Base-by-base conservation (phyloP, 2,329 filamentous ascomycete species). In the Xylaria polymorpha region DNA sequence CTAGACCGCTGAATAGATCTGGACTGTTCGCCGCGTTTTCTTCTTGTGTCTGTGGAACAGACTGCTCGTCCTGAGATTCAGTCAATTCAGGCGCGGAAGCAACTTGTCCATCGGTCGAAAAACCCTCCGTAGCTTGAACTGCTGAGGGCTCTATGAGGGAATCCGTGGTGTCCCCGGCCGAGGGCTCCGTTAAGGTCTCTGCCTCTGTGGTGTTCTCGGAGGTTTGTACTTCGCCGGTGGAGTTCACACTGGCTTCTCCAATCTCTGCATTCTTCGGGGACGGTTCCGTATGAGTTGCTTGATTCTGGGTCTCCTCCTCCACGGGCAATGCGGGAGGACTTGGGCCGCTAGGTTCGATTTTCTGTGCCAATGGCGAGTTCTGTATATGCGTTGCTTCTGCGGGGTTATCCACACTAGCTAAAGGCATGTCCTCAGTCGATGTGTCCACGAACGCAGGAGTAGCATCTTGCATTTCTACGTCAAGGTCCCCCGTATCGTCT, bases 1-100 rank as follows among this genome's bases (percentile, higher is more conserved):
- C 81, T 1, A 85, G 74, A n/a, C 80, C 82, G n/a, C 80, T 81
- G 25, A 85, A 79, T 43, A 85, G 64, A 72, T 85, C 83, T 8
- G 81, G 79, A 32, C 82, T 81, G 15, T 81, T 80, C 1, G 79
- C 75, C 39, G 77, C 78, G 20, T 79, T 77, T 10, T 80, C 77
- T 15, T 74, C 73, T 18, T 71, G 69, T 6, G 69, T 70, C 1
- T 77, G 74, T 4, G 74, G 51, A 15, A 72, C 71, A 12, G 71
- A 37, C 29, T 66, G 32, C 22, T 71, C 71, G 5, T 69, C 64
- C 37, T 68, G 67, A 10, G 72, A 57, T 41, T 68, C 71, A 18
- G 63, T 37, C n/a, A 56, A 44, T 32, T 18, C 57, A 18, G 72
- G 61, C 20, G 71, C 63, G 10, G 73, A 64, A 15, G 73, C 64